Evolutionary conservation across 169 alveolate species (phyloP), one percentile per base, ranked within the genome.

Genomic region (Fabrea salina): DNA sequence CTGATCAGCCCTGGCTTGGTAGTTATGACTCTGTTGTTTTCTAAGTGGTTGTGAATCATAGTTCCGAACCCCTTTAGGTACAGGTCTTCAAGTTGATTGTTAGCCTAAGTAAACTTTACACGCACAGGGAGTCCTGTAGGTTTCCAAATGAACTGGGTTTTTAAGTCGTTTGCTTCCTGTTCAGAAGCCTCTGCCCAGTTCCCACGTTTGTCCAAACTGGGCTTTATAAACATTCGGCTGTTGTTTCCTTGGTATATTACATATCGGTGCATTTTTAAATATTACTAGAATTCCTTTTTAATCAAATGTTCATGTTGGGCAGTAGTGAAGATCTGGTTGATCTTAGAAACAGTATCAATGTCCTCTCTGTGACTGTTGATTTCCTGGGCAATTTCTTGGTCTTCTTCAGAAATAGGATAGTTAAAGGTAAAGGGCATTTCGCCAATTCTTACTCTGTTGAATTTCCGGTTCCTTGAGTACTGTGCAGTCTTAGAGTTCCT

Each of bases 1-100:
- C 61, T 68, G 76, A 70, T 85, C 37, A 89, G 76, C 37, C 86
- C 76, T 80, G 74, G 77, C 68, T 89, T 89, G 47, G 79, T 89
- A 3, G 94, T 80, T 30, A 89, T 67, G 49, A 76, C 91, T 27
- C 39, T 41, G 68, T 89, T 85, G 54, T 49, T 70, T 54, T 89
- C 90, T 7, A 89, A 75, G 79, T 89, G 94, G 64, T 89, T 89
- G 4, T 57, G 79, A 50, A 80, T 75, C 77, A 85, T 84, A 41
- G 64, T 39, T n/a, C 78, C 51, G 22, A 32, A 41, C 22, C 74
- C 74, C 39, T 68, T 41, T 43, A 66, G 71, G 13, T 16, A 33
- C 7, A 68, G 78, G 19, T 41, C n/a, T 11, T n/a, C 41, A 68
- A 68, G 44, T 43, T 44, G 37, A n/a, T 41, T 68, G 32, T 68